Evolutionary conservation across 73 alveolate genomes (phyloP).

Genomic region (Loxodes magnus): DNA sequence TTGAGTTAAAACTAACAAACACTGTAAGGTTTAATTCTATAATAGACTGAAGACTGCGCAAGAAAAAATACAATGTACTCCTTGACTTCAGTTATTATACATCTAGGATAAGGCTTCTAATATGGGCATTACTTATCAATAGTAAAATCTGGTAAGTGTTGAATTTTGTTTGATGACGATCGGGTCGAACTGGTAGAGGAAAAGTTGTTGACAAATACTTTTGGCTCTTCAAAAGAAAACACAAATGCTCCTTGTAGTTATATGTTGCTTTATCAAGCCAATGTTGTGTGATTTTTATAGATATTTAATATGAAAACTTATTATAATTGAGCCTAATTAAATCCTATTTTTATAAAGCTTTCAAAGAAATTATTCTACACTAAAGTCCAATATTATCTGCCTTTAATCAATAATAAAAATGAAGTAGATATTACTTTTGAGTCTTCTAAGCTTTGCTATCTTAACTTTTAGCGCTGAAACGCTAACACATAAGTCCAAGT

Average conservation of each 20-base stretch:
- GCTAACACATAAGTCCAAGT: no score
- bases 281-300: no score
- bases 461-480: no score
- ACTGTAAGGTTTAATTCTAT: no score
- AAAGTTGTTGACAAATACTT: constrained; percentile 5
- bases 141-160: constrained; percentile 33
- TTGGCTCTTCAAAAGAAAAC: constrained; percentile 7
- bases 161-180: constrained; percentile 57
- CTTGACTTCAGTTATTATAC: constrained; percentile 54
- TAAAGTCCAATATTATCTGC: no score
- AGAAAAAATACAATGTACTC: constrained; percentile 48
- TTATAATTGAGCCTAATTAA: no score
- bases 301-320: no score
- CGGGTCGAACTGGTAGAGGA: constrained; percentile 33
- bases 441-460: no score
- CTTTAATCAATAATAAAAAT: no score
- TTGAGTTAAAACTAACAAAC: constrained; percentile 23
- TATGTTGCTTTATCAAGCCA: constrained; percentile 19
- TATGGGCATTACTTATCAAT: constrained; percentile 75
- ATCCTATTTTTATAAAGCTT: no score
- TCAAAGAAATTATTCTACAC: no score
- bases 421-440: no score
- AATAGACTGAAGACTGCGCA: constrained; percentile 13
- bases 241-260: constrained; percentile 20
- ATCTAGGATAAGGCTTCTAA: constrained; percentile 56